Evolutionary conservation across 2,329 filamentous ascomycete species (phyloP).

Genomic region (Atkinsonella hypoxylon): DNA sequence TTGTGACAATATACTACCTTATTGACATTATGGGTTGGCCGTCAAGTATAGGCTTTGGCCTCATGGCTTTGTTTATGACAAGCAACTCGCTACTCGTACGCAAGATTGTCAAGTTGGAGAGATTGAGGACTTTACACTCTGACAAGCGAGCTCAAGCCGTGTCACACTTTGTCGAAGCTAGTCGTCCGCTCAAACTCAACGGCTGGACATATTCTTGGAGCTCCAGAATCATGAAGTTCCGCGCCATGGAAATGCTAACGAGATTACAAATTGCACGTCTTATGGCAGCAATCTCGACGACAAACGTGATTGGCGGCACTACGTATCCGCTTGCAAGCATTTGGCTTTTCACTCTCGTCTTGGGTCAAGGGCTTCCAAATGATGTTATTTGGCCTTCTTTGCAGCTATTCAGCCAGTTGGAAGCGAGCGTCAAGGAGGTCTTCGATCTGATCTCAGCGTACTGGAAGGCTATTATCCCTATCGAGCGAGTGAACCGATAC

Average conservation of each 20-base stretch:
- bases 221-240: constrained; percentile 23
- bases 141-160: constrained; percentile 70
- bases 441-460: constrained; percentile 64
- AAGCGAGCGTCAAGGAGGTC: constrained; percentile 59
- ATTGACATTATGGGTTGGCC: constrained; percentile 71
- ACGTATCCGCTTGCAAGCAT: constrained; percentile 74
- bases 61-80: constrained; percentile 56
- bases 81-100: constrained; percentile 58
- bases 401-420: constrained; percentile 66
- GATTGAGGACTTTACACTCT: constrained; percentile 57
- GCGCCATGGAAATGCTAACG: constrained; percentile 24
- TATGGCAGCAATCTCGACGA: constrained; percentile 44
- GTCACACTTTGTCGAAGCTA: constrained; percentile 76
- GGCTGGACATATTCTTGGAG: constrained; percentile 28
- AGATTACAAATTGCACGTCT: constrained; percentile 24
- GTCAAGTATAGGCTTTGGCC: constrained; percentile 60
- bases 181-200: constrained; percentile 48
- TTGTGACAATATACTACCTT: constrained; percentile 51
- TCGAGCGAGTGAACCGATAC: constrained; percentile 72
- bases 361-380: constrained; percentile 55
- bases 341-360: constrained; percentile 65
- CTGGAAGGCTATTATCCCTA: constrained; percentile 72
- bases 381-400: constrained; percentile 81
- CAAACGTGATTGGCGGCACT: constrained; percentile 60
- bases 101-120: constrained; percentile 55